Base-by-base conservation (phyloP, 441 rosid species). In the Aquilaria agallochum region DNA sequence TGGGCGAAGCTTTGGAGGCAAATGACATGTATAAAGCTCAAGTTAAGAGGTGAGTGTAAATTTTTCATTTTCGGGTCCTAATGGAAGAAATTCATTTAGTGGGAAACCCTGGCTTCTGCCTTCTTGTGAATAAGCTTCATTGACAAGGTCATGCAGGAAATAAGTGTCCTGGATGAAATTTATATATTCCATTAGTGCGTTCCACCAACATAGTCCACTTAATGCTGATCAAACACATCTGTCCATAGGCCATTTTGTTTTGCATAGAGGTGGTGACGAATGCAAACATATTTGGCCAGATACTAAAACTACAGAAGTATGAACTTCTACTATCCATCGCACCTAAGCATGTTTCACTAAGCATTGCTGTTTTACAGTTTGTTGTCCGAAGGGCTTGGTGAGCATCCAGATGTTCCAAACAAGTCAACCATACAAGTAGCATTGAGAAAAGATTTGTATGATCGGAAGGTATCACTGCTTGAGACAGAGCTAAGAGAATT, bases 1-100 rank as follows among this genome's bases (percentile, higher is more conserved):
- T 80, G 53, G 85, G 78, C 2, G 85, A 80, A 62, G 82, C 84
- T 42, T 52, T 75, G 60, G 88, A 80, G 68, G 82, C 78, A 45
- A 82, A 83, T 60, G 80, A 74, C 63, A 64, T 76, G 74, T 82
- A 77, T 47, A 83, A 83, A 67, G 47, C 65, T 46, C 87, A 80
- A 73, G 84, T 76, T 60, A 78, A 75, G 56, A 74, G 92, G 92
- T 83, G 36, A 5, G 76, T 61, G 53, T 10, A 56, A 48, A 14
- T 47, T 44, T 3, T 36, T 27, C 4, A 5, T 56, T 15, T 58
- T 30, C 14, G 3, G 54, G 15, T n/a, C 48, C 7, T 36, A 36
- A 36, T 4, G 42, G 42, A 36, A 36, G 42, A 36, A 5, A 36
- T 36, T 8, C 42, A 36, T 36, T 36, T 20, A 20, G 27, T 20